phyloP scores from a whole-genome alignment of 2,329 filamentous ascomycete species.

The Ophiostoma ips region DNA sequence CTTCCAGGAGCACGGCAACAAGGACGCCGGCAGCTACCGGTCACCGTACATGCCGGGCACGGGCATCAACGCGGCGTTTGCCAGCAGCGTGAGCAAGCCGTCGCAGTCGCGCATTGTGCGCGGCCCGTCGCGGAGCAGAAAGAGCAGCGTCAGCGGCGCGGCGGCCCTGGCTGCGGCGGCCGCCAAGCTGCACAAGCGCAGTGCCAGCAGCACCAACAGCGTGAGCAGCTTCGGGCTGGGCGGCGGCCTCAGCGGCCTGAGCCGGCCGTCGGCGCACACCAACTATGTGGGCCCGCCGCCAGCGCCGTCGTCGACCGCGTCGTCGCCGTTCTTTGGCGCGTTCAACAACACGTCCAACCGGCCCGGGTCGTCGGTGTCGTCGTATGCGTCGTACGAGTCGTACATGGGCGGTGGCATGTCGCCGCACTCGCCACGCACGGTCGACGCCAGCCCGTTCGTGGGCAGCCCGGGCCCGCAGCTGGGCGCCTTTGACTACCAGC shows the following conservation, averaged over 20 bases:
- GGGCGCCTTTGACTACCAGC: constrained; percentile 11
- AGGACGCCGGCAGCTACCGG: constrained; percentile 41
- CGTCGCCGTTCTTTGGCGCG: constrained; percentile 12
- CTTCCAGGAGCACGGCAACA: constrained; percentile 39
- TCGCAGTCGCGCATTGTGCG: constrained; percentile 18
- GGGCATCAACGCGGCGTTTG: background rate
- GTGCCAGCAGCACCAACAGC: constrained; percentile 12
- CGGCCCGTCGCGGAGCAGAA: constrained; percentile 1
- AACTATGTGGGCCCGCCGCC: constrained; percentile 15
- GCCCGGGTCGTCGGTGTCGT: constrained; percentile 14
- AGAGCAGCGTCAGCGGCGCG: constrained; percentile 17
- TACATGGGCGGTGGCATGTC: constrained; percentile 13
- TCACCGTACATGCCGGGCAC: constrained; percentile 39
- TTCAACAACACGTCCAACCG: constrained; percentile 8
- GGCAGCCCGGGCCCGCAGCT: constrained; percentile 14
- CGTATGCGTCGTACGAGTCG: constrained; percentile 14
- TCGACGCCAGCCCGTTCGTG: constrained; percentile 13
- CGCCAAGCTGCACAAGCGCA: constrained; percentile 12
- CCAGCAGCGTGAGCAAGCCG: background rate
- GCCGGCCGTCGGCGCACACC: constrained; percentile 14
- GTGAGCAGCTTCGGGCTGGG: constrained; percentile 15
- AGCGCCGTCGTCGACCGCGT: constrained; percentile 12
- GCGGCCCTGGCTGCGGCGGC: constrained; percentile 8
- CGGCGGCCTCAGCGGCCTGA: constrained; percentile 13
- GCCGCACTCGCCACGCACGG: constrained; percentile 12